Conservation (phyloP, 257 asterid species). For the Handroanthus guayacan region DNA sequence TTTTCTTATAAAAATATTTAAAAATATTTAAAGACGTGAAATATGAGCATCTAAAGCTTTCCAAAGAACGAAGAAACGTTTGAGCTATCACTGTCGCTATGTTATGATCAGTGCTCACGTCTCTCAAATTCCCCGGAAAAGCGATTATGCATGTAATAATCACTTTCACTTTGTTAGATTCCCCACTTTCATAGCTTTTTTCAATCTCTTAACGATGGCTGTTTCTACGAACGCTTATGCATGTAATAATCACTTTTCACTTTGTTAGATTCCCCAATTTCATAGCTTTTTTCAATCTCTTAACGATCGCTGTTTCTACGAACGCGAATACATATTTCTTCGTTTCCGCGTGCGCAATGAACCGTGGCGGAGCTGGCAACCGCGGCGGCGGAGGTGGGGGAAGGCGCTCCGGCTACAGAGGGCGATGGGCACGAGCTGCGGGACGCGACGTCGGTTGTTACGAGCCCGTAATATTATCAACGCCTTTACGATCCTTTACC, state of each 20-base stretch:
- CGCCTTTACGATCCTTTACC: neutral
- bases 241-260: neutral
- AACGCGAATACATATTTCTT: conserved; percentile 24
- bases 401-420: conserved; percentile 20
- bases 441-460: conserved; percentile 19
- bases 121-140: conserved; percentile 10
- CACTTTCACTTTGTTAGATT: neutral
- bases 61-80: neutral
- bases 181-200: conserved; percentile 16
- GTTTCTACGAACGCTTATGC: conserved; percentile 18
- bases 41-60: conserved; percentile 29
- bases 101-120: neutral
- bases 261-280: conserved; percentile 7
- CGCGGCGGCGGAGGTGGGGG: conserved; percentile 38
- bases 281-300: neutral
- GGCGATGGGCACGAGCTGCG: conserved; percentile 30
- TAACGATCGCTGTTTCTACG: neutral
- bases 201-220: neutral
- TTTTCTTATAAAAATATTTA: neutral
- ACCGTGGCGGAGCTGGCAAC: conserved; percentile 34
- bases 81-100: neutral
- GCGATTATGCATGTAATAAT: neutral
- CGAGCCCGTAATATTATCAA: conserved; percentile 36
- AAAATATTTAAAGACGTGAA: too few relatives aligned
- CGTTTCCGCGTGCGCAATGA: conserved; percentile 32